Percentiles rank a stretch among this genome's conserved stretches.
Evolutionary conservation across 192 early-diverging fungal genomes (phyloP).

Genomic region (Oehlia diaphana): DNA sequence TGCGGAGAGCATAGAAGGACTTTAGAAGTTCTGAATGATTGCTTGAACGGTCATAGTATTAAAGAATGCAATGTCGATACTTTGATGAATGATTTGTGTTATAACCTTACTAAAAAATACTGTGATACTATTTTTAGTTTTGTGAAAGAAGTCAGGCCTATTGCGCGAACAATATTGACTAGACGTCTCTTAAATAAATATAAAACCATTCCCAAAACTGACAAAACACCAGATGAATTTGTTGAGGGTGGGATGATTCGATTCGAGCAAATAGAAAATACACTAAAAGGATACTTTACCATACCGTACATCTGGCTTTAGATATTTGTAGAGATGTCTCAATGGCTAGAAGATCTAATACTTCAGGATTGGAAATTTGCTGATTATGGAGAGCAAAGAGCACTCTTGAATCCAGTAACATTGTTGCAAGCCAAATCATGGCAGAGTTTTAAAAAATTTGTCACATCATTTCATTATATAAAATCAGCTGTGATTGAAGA

Average conservation of each 20-base stretch:
- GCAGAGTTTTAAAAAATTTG: conserved; percentile 20
- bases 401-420: background rate
- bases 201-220: conserved; percentile 2
- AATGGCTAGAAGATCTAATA: background rate
- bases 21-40: conserved; percentile 29
- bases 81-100: conserved; percentile 30
- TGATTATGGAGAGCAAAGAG: conserved; percentile 21
- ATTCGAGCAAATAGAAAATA: conserved; percentile 5
- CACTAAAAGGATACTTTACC: conserved; percentile 16
- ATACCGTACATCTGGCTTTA: conserved; percentile 40
- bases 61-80: background rate
- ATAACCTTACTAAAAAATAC: too few relatives aligned
- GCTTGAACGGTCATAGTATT: background rate
- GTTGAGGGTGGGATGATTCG: background rate
- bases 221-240: conserved; percentile 18
- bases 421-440: conserved; percentile 15
- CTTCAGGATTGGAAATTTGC: background rate
- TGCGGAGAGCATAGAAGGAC: conserved; percentile 40
- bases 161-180: conserved; percentile 2
- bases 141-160: background rate
- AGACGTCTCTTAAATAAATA: background rate
- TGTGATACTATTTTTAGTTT: too few relatives aligned
- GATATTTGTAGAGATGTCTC: conserved; percentile 31
- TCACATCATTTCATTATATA: conserved; percentile 19
- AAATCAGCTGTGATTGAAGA: conserved; percentile 20